Evolutionary conservation across 1,284 basidiomycete species (phyloP).

Genomic region (Boletus mariae): DNA sequence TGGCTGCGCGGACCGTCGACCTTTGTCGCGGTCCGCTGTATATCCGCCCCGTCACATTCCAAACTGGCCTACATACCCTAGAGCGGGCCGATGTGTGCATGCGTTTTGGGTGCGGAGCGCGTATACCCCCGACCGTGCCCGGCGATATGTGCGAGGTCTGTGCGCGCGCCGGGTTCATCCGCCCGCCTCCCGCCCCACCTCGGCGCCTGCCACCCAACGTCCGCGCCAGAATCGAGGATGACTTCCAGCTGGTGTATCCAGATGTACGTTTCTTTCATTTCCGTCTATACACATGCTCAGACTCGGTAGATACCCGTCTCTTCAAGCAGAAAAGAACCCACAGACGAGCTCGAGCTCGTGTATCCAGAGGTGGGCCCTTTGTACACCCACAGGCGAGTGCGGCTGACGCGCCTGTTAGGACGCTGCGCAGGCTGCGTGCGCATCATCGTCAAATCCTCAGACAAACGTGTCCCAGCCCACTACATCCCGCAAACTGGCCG

Average conservation of each 20-base stretch:
- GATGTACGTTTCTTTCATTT: constrained; percentile 12
- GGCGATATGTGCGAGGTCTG: constrained; percentile 15
- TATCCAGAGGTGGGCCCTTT: constrained; percentile 15
- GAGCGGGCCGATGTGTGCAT: constrained; percentile 4
- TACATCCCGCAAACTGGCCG: background rate
- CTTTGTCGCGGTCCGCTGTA: background rate
- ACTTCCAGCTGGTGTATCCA: constrained; percentile 24
- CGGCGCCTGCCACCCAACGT: background rate
- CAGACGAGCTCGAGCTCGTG: constrained; percentile 15
- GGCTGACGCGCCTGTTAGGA: constrained; percentile 5
- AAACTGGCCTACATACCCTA: too few relatives aligned
- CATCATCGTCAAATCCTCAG: background rate
- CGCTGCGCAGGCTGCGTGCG: background rate
- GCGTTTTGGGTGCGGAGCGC: constrained; percentile 19
- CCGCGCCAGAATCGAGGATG: background rate
- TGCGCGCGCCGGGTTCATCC: constrained; percentile 1
- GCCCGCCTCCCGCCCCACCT: background rate
- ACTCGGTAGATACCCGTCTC: background rate
- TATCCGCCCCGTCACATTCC: background rate
- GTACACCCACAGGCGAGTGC: background rate
- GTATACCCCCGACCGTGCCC: background rate
- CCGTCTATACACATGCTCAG: background rate
- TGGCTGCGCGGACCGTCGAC: background rate
- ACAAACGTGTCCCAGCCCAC: background rate
- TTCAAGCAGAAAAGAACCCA: too few relatives aligned